Evolutionary conservation across 441 rosid genomes (phyloP), one percentile per base, ranked within the genome.

Genomic region (Euphorbia celastroides): DNA sequence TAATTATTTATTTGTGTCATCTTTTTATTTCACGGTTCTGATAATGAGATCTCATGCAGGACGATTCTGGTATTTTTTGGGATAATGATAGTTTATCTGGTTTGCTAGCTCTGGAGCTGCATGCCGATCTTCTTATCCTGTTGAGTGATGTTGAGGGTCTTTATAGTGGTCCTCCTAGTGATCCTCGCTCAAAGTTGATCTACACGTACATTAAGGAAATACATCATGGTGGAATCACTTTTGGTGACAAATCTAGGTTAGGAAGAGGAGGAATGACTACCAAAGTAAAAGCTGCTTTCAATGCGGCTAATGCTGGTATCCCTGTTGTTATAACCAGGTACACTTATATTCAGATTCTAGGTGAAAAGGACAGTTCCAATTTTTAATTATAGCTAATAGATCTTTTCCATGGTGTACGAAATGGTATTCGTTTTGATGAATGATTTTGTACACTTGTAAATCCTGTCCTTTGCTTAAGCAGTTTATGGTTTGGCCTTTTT

Each of bases 211-310:
- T 90, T 64, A 81, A 81, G 78, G 96, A 88, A 77, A 87, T 69
- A 72, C 97, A 92, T 78, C 97, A 84, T 57, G 61, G 78, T 27
- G 99, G 79, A 82, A 90, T 95, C 60, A 95, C 98, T 34, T 92
- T 92, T 71, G 99, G 99, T n/a, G 96, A 95, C 74, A 95, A 95
- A 77, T 95, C 99, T 66, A 84, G 86, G 76, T 80, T 95, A 65
- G 99, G 99, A 77, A 84, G 98, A 85, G 99, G 99, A 7, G 99
- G 99, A 64, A 95, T 95, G 99, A 90, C 95, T 34, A 96, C 99
- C 54, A 94, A 94, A 81, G 99, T 94, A 66, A 90, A 86, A 80
- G 98, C 99, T 80, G 99, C 99, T 67, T 86, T 83, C 51, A 85
- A 72, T 79, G 99, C 98, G 56, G 93, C 99, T 60, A 59, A 81